Evolutionary conservation across 2,329 filamentous ascomycete genomes (phyloP).

Genomic region (Nothophoma quercina): DNA sequence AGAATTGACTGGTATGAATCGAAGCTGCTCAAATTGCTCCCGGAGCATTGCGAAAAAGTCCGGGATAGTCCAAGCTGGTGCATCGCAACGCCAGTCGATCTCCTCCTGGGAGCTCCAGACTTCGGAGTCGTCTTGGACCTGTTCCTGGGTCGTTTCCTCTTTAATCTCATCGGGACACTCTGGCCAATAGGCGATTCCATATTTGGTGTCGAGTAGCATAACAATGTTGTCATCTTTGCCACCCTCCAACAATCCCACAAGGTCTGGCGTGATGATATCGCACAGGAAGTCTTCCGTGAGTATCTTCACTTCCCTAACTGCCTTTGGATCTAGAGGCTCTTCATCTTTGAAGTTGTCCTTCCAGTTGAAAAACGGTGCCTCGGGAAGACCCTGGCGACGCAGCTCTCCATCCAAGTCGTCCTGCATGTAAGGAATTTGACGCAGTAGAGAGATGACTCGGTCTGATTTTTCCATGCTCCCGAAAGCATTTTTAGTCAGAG

Average conservation of each 20-base stretch:
- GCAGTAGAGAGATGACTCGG: slow-evolving; percentile 14
- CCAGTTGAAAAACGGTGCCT: background rate
- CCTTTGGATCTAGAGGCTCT: background rate
- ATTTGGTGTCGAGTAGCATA: slow-evolving; percentile 12
- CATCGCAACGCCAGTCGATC: slow-evolving; percentile 12
- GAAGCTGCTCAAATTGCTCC: background rate
- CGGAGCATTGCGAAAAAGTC: slow-evolving; percentile 18
- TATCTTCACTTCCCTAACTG: background rate
- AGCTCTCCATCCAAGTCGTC: background rate
- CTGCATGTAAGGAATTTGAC: slow-evolving; percentile 19
- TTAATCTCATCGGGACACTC: slow-evolving; percentile 4
- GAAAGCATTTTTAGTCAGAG: background rate
- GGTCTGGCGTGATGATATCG: background rate
- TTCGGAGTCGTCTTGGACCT: slow-evolving; percentile 8
- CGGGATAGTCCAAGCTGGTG: slow-evolving; percentile 9
- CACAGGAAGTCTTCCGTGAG: background rate
- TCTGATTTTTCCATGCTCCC: slow-evolving; percentile 11
- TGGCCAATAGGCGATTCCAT: slow-evolving; percentile 13
- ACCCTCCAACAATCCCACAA: too few relatives aligned
- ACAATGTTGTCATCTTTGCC: background rate
- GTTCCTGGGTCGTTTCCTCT: background rate
- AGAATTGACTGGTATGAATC: background rate
- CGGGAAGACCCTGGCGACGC: background rate
- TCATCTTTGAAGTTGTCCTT: background rate
- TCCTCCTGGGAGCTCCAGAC: slow-evolving; percentile 6